These are phyloP conservation scores for Suillus weaverae DNA, from an alignment of 768 basidiomycete species.

Conservation along the genomic window DNA sequence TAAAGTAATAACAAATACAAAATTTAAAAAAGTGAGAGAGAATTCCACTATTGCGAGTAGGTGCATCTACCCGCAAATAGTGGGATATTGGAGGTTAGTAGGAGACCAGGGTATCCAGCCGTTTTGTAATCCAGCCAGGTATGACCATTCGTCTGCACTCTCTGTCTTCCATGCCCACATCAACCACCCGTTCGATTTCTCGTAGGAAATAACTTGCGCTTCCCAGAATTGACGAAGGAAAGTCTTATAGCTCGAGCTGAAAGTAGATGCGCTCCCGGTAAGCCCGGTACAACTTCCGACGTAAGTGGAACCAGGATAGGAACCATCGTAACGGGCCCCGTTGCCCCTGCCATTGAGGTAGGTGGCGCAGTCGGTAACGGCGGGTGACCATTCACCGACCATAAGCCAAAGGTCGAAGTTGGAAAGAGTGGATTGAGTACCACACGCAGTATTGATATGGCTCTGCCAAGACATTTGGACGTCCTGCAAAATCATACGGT, in stretches of 20 bases:
- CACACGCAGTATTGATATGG: constrained; percentile 65
- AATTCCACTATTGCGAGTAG: too few species aligned
- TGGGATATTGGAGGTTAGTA: constrained; percentile 51
- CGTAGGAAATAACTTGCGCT: constrained; percentile 75
- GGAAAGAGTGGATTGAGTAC: constrained; percentile 42
- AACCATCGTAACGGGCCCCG: constrained; percentile 66
- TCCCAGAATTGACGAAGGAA: constrained; percentile 85
- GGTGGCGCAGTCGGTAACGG: constrained; percentile 63
- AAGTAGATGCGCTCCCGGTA: constrained; percentile 73
- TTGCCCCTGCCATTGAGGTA: constrained; percentile 77
- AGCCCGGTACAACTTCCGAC: constrained; percentile 75
- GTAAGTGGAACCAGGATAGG: constrained; percentile 57
- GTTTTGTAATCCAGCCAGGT: constrained; percentile 72
- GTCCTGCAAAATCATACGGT: constrained; percentile 30
- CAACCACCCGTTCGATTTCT: constrained; percentile 72
- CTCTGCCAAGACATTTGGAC: constrained; percentile 47
- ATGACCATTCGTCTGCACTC: constrained; percentile 85
- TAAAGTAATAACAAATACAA: neutral
- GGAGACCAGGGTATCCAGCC: constrained; percentile 83
- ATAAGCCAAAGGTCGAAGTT: constrained; percentile 72
- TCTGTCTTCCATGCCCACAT: constrained; percentile 89
- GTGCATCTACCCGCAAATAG: constrained; percentile 50
- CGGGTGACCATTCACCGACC: constrained; percentile 88
- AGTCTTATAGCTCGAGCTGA: constrained; percentile 75
- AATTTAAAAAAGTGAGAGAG: too few species aligned